A percentile compares a stretch with the other conserved stretches of the same genome.
Evolutionary conservation across 208 protist genomes (phyloP).

Genomic region (Blastocrithidia nonstop): DNA sequence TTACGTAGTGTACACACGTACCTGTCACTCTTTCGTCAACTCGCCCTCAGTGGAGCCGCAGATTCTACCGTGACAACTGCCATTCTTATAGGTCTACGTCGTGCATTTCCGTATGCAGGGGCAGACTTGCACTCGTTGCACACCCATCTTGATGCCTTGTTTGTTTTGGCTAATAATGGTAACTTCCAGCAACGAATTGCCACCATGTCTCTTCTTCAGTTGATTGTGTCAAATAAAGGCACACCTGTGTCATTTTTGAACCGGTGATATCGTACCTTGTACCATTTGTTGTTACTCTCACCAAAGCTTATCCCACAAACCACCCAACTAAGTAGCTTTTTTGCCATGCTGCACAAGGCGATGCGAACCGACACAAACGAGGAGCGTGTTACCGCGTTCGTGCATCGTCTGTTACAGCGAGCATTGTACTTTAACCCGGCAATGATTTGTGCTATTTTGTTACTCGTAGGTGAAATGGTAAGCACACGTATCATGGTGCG

Average conservation of each 20-base stretch:
- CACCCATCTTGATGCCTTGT: constrained; percentile 80
- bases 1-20: constrained; percentile 81
- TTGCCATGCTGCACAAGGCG: constrained; percentile 81
- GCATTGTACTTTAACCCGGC: constrained; percentile 70
- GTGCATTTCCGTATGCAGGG: constrained; percentile 84
- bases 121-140: constrained; percentile 63
- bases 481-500: constrained; percentile 43
- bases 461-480: constrained; percentile 75
- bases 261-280: constrained; percentile 84
- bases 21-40: constrained; percentile 75
- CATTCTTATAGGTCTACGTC: constrained; percentile 78
- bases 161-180: constrained; percentile 76
- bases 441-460: constrained; percentile 76
- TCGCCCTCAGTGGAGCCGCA: constrained; percentile 32
- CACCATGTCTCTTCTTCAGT: constrained; percentile 75
- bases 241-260: constrained; percentile 39
- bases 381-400: constrained; percentile 76
- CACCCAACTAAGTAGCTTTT: constrained; percentile 80
- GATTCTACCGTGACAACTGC: constrained; percentile 81
- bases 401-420: constrained; percentile 82
- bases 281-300: constrained; percentile 72
- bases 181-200: constrained; percentile 80
- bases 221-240: constrained; percentile 64
- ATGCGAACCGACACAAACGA: constrained; percentile 67
- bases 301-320: constrained; percentile 82